phyloP scores from a whole-genome alignment of 768 basidiomycete genomes.

The Lactifluus hygrophoroides region DNA sequence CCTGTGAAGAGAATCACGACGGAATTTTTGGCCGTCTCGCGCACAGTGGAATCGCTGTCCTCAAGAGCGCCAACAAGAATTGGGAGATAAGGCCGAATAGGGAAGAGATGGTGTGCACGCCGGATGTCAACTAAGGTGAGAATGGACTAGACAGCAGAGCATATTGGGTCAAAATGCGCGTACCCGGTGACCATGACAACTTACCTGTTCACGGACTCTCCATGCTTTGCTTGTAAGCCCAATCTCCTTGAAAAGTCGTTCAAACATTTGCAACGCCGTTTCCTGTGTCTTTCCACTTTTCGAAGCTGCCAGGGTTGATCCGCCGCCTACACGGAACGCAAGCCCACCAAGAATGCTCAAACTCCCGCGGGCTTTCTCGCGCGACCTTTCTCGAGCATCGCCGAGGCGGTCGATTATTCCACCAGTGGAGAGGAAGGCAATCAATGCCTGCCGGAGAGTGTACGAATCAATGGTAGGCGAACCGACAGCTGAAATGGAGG shows the following conservation, averaged over 20 bases:
- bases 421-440: slow-evolving; percentile 62
- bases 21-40: slow-evolving; percentile 74
- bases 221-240: slow-evolving; percentile 77
- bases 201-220: slow-evolving; percentile 81
- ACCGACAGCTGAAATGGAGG: slow-evolving; percentile 41
- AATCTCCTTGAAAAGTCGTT: slow-evolving; percentile 59
- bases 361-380: slow-evolving; percentile 67
- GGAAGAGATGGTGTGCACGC: slow-evolving; percentile 60
- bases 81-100: slow-evolving; percentile 72
- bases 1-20: slow-evolving; percentile 83
- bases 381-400: slow-evolving; percentile 60
- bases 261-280: slow-evolving; percentile 60
- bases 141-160: slow-evolving; percentile 33
- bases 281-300: slow-evolving; percentile 55
- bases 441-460: slow-evolving; percentile 58
- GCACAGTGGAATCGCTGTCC: slow-evolving; percentile 85
- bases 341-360: slow-evolving; percentile 68
- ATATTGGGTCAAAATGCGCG: slow-evolving; percentile 16
- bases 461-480: slow-evolving; percentile 42
- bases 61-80: slow-evolving; percentile 78
- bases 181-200: slow-evolving; percentile 29
- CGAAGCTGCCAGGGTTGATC: slow-evolving; percentile 36
- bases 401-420: slow-evolving; percentile 79
- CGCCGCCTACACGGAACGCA: slow-evolving; percentile 52
- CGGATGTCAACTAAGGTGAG: slow-evolving; percentile 66